Base-by-base conservation (phyloP, 1,284 basidiomycete genomes). In the Pascua guehoae region DNA sequence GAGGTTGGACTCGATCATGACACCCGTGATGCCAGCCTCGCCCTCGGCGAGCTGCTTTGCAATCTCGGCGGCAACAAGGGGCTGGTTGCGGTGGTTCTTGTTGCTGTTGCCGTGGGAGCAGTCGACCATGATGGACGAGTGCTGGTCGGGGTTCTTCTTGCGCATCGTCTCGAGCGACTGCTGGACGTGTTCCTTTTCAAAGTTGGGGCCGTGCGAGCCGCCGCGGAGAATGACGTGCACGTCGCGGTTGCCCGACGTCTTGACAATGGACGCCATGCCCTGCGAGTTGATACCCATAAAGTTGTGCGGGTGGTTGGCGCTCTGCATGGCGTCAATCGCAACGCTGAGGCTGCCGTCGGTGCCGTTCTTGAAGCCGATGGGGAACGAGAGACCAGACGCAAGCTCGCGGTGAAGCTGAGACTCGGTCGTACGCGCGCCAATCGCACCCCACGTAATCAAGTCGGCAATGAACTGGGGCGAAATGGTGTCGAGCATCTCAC, bases 261-360 rank as follows among this genome's bases (percentile, higher is more conserved):
- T 91, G 72, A 98, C 95, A 74, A 98, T 98, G 41, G 92, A 84
- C 16, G 94, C 93, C 56, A 97, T 85, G 47, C 84, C 94, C 62
- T 95, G 89, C 71, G 91, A 88, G 51, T 94, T 97, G 62, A 99
- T 94, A 70, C 93, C 94, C 85, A 99, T 91, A 83, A 99, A 99
- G 54, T 89, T 89, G 78, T 98, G 95, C 16, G 92, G 89, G 74
- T 92, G 88, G 8, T 87, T 88, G 12, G 92, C 86, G 0, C 91
- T 88, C 63, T 88, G 86, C 89, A 98, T 98, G 14, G 96, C 95
- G 77, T 99, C 95, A 54, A 98, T 88, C 5, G 95, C 94, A 42
- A 81, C 76, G 61, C 81, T 70, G 63, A 91, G 86, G 47, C 88
- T 88, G 51, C 95, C 95, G 75, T 98, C 94, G 7, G 95, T 98